phyloP scores from a whole-genome alignment of 805 yeast genomes.

The Metschnikowia continentalis region DNA sequence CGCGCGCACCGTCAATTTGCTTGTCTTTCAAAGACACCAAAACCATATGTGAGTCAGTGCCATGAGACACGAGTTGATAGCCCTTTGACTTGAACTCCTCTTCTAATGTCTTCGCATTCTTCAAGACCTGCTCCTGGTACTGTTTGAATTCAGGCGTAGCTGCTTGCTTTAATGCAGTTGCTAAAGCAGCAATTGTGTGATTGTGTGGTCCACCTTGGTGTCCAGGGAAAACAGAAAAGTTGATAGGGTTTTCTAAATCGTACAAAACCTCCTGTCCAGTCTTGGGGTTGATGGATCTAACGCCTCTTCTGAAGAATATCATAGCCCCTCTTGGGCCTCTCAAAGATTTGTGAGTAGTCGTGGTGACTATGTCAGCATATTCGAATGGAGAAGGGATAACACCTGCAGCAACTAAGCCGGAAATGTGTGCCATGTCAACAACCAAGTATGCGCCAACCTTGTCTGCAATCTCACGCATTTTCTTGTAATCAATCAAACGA shows the following conservation, averaged over 20 bases:
- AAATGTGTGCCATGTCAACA: conserved; percentile 97
- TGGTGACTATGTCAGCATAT: conserved; percentile 95
- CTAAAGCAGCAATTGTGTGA: conserved; percentile 96
- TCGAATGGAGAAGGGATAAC: conserved; percentile 96
- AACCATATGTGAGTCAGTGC: conserved; percentile 97
- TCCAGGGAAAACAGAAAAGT: conserved; percentile 98
- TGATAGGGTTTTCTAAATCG: conserved; percentile 91
- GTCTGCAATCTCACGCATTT: conserved; percentile 95
- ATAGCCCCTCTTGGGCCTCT: conserved; percentile 99
- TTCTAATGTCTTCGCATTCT: conserved; percentile 85
- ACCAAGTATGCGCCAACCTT: conserved; percentile 94
- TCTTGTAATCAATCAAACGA: conserved; percentile 91
- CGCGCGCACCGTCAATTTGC: conserved; percentile 94
- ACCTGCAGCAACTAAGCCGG: conserved; percentile 93
- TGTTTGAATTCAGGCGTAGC: conserved; percentile 83
- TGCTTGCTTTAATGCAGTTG: conserved; percentile 95
- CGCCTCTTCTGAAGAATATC: conserved; percentile 97
- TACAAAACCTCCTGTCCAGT: conserved; percentile 88
- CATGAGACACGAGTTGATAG: conserved; percentile 83
- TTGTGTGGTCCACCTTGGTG: conserved; percentile 99
- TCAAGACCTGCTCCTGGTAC: conserved; percentile 83
- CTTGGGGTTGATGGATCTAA: conserved; percentile 74
- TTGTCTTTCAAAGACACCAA: conserved; percentile 83
- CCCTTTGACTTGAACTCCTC: conserved; percentile 64
- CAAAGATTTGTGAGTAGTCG: conserved; percentile 96